A percentile compares a stretch with the other conserved stretches of the same genome.
These are phyloP conservation scores for Coemansia sp. DNA, from an alignment of 192 early-diverging fungal species.

Conservation along the genomic window DNA sequence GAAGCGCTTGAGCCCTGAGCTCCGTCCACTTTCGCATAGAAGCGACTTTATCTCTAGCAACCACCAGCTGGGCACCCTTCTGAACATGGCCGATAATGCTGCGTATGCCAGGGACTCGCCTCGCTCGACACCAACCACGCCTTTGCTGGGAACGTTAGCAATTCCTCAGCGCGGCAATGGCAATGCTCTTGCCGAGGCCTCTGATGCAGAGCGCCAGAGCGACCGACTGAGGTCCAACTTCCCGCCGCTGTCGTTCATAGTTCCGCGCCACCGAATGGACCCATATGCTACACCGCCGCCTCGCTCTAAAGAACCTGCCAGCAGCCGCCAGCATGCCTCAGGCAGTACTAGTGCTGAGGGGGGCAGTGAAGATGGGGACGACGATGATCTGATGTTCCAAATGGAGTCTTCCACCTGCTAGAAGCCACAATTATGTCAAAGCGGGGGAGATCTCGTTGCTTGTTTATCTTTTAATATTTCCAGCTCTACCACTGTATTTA, in stretches of 20 bases:
- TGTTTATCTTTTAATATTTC: neutral
- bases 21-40: constrained; percentile 27
- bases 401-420: constrained; percentile 36
- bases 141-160: constrained; percentile 7
- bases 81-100: constrained; percentile 18
- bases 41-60: constrained; percentile 28
- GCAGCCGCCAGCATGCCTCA: neutral
- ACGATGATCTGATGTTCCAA: constrained; percentile 50
- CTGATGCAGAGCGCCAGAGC: constrained; percentile 5
- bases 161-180: neutral
- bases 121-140: constrained; percentile 39
- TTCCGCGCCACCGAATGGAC: constrained; percentile 37
- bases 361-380: constrained; percentile 15
- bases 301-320: neutral
- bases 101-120: constrained; percentile 6
- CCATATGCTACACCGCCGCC: neutral
- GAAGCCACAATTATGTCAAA: neutral
- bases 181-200: neutral
- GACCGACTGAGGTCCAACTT: constrained; percentile 40
- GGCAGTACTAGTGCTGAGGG: neutral
- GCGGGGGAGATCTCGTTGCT: neutral
- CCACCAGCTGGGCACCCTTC: constrained; percentile 22
- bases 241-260: constrained; percentile 46
- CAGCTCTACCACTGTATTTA: neutral
- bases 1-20: constrained; percentile 10